Evolutionary conservation across 129 eudicot species (phyloP).

Genomic region (Heracleum sosnowskyi): DNA sequence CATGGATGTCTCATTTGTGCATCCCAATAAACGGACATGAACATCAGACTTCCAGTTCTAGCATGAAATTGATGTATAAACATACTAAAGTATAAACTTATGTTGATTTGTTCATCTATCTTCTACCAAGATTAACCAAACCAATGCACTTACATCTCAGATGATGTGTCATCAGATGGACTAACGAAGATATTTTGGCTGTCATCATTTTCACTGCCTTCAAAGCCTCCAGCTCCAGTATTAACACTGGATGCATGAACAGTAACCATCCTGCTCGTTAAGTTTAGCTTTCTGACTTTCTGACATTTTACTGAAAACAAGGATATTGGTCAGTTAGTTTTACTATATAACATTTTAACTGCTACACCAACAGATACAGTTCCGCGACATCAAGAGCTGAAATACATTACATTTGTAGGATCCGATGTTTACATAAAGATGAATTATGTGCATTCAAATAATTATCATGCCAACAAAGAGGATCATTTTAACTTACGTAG

Average conservation of each 20-base stretch:
- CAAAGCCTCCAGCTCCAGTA: constrained; percentile 67
- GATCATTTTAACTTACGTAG: neutral
- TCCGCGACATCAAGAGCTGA: neutral
- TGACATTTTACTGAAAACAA: constrained; percentile 41
- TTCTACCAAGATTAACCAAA: neutral
- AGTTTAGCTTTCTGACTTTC: constrained; percentile 19
- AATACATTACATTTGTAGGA: neutral
- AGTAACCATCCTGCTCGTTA: constrained; percentile 24
- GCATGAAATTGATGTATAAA: neutral
- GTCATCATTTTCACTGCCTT: constrained; percentile 50
- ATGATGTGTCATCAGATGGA: constrained; percentile 36
- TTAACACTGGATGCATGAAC: constrained; percentile 70
- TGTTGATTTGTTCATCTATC: neutral
- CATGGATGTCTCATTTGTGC: neutral
- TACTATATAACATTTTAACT: neutral
- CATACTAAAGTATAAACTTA: neutral
- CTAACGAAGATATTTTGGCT: constrained; percentile 32
- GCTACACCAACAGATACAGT: neutral
- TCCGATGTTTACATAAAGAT: too few relatives aligned
- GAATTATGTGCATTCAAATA: neutral
- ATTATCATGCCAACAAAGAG: neutral
- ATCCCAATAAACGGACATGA: neutral
- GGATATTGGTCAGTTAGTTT: constrained; percentile 6
- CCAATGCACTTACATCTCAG: constrained; percentile 45
- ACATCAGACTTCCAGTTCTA: neutral